These are phyloP conservation scores for Coccomyxa sp. DNA, from an alignment of 139 green algal species.

Conservation along the genomic window DNA sequence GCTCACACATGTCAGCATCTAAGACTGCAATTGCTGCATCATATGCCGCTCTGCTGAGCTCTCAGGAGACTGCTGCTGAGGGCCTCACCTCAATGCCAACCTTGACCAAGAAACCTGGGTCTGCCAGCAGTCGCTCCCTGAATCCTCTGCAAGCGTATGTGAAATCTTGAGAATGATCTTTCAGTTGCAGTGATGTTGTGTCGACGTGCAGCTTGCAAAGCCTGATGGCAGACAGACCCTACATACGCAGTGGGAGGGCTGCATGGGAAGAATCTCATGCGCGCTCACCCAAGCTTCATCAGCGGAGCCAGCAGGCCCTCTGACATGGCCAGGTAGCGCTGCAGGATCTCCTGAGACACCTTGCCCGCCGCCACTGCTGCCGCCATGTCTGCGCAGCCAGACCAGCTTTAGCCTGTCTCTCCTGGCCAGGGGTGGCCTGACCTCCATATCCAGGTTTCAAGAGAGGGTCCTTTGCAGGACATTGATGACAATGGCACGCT, in stretches of 20 bases:
- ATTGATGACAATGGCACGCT: too few species aligned
- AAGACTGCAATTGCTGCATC: neutral
- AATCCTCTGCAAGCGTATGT: constrained; percentile 57
- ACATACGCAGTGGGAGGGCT: neutral
- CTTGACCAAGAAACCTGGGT: constrained; percentile 91
- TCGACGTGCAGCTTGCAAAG: neutral
- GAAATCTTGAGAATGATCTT: neutral
- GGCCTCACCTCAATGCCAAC: constrained; percentile 60
- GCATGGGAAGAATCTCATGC: neutral
- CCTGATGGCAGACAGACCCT: neutral
- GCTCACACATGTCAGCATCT: constrained; percentile 12
- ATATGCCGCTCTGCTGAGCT: too few species aligned
- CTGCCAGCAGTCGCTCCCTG: constrained; percentile 87
- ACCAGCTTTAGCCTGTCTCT: too few species aligned
- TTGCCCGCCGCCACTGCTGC: constrained; percentile 53
- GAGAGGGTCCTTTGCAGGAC: too few species aligned
- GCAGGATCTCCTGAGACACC: constrained; percentile 55
- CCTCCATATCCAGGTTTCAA: too few species aligned
- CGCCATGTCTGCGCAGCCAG: constrained; percentile 54
- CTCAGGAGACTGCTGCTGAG: too few species aligned
- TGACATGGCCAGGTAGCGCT: constrained; percentile 73
- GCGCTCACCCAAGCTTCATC: constrained; percentile 9
- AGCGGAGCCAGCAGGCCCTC: constrained; percentile 33
- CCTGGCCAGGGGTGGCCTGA: too few species aligned
- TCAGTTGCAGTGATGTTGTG: too few species aligned